phyloP scores from a whole-genome alignment of 2,329 filamentous ascomycete genomes.

The Corniculantispora saksenae region DNA sequence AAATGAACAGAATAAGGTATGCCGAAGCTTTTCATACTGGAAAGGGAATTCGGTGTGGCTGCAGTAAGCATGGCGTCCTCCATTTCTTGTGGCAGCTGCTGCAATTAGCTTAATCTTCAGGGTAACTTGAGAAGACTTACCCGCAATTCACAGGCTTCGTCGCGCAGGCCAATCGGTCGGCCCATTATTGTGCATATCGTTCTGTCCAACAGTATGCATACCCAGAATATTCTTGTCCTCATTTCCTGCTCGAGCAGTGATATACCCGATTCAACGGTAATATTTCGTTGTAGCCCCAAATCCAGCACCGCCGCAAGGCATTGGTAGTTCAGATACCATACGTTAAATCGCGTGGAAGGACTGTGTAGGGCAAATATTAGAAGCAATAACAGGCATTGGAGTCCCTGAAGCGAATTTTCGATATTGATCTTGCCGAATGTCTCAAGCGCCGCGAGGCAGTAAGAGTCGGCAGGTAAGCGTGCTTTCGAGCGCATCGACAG shows the following conservation, averaged over 20 bases:
- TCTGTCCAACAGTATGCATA: constrained; percentile 52
- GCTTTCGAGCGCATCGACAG: constrained; percentile 44
- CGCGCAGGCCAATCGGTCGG: constrained; percentile 53
- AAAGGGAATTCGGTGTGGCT: not conserved
- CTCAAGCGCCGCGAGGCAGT: constrained; percentile 49
- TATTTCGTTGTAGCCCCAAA: constrained; percentile 52
- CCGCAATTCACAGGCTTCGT: constrained; percentile 55
- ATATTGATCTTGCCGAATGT: constrained; percentile 48
- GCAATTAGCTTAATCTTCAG: constrained; percentile 20
- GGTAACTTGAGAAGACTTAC: constrained; percentile 34
- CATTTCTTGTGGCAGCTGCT: constrained; percentile 32
- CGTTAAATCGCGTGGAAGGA: constrained; percentile 48
- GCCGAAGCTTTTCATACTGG: constrained; percentile 27
- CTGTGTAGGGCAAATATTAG: constrained; percentile 53
- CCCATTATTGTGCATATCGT: constrained; percentile 58
- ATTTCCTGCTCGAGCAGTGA: constrained; percentile 53
- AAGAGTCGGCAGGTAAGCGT: constrained; percentile 49
- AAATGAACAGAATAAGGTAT: constrained; percentile 50
- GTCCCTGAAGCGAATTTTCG: constrained; percentile 49
- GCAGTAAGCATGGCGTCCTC: constrained; percentile 25
- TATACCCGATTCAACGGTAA: constrained; percentile 43
- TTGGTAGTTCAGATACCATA: constrained; percentile 59
- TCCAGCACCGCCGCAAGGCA: constrained; percentile 53
- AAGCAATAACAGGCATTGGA: constrained; percentile 50
- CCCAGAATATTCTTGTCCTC: constrained; percentile 58